Percentiles rank a stretch among this genome's conserved stretches.
Evolutionary conservation across 352 stramenopile species (phyloP).

Genomic region (Phytophthora melonis): DNA sequence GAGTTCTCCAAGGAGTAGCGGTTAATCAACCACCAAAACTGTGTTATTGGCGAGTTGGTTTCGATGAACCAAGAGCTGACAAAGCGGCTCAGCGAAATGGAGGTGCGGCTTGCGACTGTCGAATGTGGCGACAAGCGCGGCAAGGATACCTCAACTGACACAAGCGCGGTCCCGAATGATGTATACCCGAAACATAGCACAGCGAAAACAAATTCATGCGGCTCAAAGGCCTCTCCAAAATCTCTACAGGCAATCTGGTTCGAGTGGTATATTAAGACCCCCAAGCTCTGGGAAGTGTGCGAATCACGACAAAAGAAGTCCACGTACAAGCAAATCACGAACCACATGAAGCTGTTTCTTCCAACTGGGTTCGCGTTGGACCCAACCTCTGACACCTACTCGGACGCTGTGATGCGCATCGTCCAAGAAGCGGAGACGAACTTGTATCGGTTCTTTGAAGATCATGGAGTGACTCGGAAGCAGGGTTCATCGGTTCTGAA

Average conservation of each 20-base stretch:
- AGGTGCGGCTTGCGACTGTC: constrained; percentile 4
- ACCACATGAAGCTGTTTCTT: constrained; percentile 23
- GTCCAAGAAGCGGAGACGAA: constrained; percentile 11
- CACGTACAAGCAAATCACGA: constrained; percentile 12
- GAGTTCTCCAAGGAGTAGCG: constrained; percentile 1
- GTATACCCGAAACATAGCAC: neutral
- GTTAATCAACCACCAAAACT: constrained; percentile 18
- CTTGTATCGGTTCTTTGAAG: constrained; percentile 6
- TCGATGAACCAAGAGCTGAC: constrained; percentile 13
- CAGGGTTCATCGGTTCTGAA: constrained; percentile 13
- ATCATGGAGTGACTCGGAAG: constrained; percentile 14
- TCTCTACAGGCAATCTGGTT: constrained; percentile 3
- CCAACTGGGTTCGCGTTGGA: constrained; percentile 13
- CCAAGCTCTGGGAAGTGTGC: constrained; percentile 9
- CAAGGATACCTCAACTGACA: neutral
- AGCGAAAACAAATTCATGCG: constrained; percentile 1
- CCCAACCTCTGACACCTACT: neutral
- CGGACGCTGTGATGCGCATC: neutral
- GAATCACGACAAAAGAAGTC: constrained; percentile 14
- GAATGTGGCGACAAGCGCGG: neutral
- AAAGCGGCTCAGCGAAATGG: constrained; percentile 1
- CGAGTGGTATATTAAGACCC: constrained; percentile 19
- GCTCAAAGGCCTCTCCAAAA: neutral
- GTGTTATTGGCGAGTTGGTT: constrained; percentile 13
- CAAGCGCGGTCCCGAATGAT: neutral